Conservation (phyloP, 148 eudicot species). For the Polygonum aviculare region DNA sequence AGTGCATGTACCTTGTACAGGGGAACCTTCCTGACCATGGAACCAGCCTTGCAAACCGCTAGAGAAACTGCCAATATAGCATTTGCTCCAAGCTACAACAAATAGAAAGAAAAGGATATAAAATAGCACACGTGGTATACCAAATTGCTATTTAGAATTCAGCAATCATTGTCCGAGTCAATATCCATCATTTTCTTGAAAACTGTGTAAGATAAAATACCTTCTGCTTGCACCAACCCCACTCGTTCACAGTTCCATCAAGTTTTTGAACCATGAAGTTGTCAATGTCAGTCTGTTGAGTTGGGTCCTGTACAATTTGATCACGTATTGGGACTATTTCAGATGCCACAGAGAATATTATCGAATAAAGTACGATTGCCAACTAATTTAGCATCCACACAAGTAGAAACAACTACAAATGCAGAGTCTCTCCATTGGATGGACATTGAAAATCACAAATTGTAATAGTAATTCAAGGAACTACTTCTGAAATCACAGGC, state of each 20-base stretch:
- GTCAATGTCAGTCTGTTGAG: constrained; percentile 64
- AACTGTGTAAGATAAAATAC: constrained; percentile 22
- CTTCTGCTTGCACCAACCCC: constrained; percentile 99
- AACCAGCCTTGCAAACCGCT: constrained; percentile 96
- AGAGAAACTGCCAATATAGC: constrained; percentile 97
- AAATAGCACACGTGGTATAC: not conserved
- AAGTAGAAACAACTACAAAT: not conserved
- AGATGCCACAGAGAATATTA: not conserved
- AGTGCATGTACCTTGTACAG: constrained; percentile 55
- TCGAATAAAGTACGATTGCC: too few species aligned
- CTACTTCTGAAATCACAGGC: not conserved
- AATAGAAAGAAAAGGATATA: not conserved
- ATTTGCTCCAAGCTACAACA: constrained; percentile 84
- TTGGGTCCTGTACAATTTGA: constrained; percentile 57
- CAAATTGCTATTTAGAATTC: not conserved
- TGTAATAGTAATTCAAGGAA: not conserved
- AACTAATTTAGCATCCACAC: not conserved
- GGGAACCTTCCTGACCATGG: constrained; percentile 61
- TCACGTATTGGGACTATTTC: not conserved
- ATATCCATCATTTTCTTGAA: not conserved
- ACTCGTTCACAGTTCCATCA: constrained; percentile 89
- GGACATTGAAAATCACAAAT: not conserved
- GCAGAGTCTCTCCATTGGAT: too few species aligned
- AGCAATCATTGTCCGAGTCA: not conserved
- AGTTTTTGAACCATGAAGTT: constrained; percentile 95